phyloP scores from a whole-genome alignment of 2,329 filamentous ascomycete genomes.

The Calonectria hongkongensis region DNA sequence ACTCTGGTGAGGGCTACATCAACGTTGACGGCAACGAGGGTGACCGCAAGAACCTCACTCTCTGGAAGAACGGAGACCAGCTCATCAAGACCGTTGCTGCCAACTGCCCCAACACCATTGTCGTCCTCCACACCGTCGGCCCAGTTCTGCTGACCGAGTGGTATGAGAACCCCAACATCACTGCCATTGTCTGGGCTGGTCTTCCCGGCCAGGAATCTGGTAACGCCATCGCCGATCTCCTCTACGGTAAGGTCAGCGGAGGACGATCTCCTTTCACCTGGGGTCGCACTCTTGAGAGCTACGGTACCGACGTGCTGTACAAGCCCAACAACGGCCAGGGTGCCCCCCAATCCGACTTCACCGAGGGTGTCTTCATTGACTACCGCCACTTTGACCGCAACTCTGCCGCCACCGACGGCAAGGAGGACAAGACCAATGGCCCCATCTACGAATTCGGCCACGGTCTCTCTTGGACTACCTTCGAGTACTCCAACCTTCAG shows the following conservation, averaged over 20 bases:
- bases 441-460: constrained; percentile 89
- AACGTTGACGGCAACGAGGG: constrained; percentile 87
- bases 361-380: constrained; percentile 88
- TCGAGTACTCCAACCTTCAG: constrained; percentile 81
- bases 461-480: constrained; percentile 87
- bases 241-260: constrained; percentile 88
- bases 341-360: constrained; percentile 83
- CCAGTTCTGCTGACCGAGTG: constrained; percentile 86
- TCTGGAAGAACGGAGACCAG: constrained; percentile 89
- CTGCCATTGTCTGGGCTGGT: constrained; percentile 88
- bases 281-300: constrained; percentile 79
- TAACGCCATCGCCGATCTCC: constrained; percentile 85
- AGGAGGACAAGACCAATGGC: constrained; percentile 59
- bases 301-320: constrained; percentile 81
- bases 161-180: constrained; percentile 85
- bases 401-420: constrained; percentile 57
- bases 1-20: constrained; percentile 92
- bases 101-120: constrained; percentile 90
- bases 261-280: constrained; percentile 89
- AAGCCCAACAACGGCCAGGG: constrained; percentile 79
- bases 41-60: constrained; percentile 93
- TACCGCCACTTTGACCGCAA: constrained; percentile 79
- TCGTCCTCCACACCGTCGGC: constrained; percentile 91
- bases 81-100: constrained; percentile 88
- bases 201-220: constrained; percentile 90